Conservation (phyloP, 352 stramenopile genomes). For the Globisporangium polare region DNA sequence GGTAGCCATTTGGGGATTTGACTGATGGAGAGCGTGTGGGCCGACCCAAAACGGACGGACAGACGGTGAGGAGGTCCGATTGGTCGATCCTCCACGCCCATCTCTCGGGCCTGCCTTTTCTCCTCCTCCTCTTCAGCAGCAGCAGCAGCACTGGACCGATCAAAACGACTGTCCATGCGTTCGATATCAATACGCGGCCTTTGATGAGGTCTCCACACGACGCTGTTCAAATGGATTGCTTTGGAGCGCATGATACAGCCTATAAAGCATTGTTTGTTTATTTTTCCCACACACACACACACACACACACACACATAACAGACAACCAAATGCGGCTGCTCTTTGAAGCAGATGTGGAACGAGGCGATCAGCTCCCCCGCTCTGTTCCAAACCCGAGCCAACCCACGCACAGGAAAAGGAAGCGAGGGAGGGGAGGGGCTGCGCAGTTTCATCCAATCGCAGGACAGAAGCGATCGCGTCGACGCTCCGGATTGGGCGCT, state of each 20-base stretch:
- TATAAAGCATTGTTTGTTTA: too few species aligned
- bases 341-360: conserved; percentile 5
- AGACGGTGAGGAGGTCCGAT: too few species aligned
- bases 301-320: too few species aligned
- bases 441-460: not conserved
- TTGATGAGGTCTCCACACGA: too few species aligned
- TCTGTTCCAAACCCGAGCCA: not conserved
- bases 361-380: not conserved
- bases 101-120: not conserved
- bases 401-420: not conserved
- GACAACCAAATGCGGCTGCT: not conserved
- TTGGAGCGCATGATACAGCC: too few species aligned
- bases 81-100: not conserved
- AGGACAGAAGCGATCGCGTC: not conserved
- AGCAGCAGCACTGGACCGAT: not conserved
- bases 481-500: not conserved
- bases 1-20: not conserved
- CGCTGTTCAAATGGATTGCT: too few species aligned
- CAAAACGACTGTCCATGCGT: not conserved
- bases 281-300: too few species aligned
- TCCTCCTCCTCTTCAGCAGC: too few species aligned
- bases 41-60: not conserved
- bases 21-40: not conserved
- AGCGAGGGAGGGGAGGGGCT: not conserved
- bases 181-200: not conserved